These are phyloP conservation scores for Euphrasia confusa DNA, from an alignment of 257 asterid species.

Conservation along the genomic window DNA sequence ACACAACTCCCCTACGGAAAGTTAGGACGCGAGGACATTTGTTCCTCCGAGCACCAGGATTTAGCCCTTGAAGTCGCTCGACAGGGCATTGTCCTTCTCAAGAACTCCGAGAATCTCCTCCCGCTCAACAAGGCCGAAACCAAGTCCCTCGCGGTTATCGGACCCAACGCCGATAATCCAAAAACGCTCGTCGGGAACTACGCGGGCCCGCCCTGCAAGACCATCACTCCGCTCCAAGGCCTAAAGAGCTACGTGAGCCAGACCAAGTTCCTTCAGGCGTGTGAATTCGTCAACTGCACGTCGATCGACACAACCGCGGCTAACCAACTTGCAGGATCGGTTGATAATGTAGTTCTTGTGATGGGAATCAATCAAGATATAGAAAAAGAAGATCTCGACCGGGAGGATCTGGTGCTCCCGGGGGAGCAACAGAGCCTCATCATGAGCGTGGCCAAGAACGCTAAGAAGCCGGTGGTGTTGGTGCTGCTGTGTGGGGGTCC, in stretches of 20 bases:
- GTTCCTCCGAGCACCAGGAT: neutral
- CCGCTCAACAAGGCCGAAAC: neutral
- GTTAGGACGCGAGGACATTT: neutral
- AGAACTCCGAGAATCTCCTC: neutral
- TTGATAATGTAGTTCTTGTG: neutral
- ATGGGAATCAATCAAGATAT: neutral
- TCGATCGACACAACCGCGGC: neutral
- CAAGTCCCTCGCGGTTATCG: neutral
- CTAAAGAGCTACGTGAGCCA: neutral
- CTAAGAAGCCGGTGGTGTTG: neutral
- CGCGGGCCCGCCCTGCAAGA: neutral
- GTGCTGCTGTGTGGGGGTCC: constrained; percentile 2
- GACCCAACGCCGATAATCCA: neutral
- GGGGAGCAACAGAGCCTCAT: constrained; percentile 1
- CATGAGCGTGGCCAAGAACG: neutral
- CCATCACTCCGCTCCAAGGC: neutral
- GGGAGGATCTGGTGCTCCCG: neutral
- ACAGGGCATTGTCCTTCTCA: neutral
- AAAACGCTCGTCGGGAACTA: constrained; percentile 2
- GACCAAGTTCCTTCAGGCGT: neutral
- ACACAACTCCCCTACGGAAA: neutral
- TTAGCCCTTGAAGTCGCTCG: neutral
- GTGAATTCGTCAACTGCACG: neutral
- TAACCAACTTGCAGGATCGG: neutral
- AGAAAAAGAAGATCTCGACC: neutral